These are phyloP conservation scores for Saprolegnia parasitica DNA, from an alignment of 352 stramenopile genomes.

Conservation along the genomic window DNA sequence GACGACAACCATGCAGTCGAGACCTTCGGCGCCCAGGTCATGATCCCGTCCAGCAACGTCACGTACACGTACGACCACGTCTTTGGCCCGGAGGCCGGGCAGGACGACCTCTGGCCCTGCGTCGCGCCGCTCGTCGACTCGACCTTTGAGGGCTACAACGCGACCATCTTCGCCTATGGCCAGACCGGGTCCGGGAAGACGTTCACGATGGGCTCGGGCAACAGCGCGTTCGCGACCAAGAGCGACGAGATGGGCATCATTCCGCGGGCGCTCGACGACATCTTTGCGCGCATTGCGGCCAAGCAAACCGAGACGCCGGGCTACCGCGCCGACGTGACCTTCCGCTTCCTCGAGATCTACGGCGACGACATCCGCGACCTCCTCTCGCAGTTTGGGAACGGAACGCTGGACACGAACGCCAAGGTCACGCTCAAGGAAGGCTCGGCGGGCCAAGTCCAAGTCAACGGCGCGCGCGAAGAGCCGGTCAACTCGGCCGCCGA, in stretches of 20 bases:
- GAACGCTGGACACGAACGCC: conserved; percentile 55
- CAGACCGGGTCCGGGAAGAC: conserved; percentile 86
- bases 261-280: conserved; percentile 73
- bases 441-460: conserved; percentile 71
- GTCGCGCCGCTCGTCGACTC: conserved; percentile 74
- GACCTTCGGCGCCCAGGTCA: conserved; percentile 72
- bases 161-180: conserved; percentile 86
- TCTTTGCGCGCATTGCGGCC: conserved; percentile 73
- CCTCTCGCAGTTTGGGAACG: conserved; percentile 67
- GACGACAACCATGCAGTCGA: conserved; percentile 84
- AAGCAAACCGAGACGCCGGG: conserved; percentile 53
- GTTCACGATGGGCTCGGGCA: conserved; percentile 86
- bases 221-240: conserved; percentile 63
- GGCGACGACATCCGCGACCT: conserved; percentile 88
- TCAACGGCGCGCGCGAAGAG: conserved; percentile 74
- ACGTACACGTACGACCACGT: conserved; percentile 90
- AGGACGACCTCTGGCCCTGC: conserved; percentile 82
- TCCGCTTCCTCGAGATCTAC: conserved; percentile 91
- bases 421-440: conserved; percentile 79
- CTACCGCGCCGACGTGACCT: conserved; percentile 61
- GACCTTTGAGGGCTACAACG: conserved; percentile 87
- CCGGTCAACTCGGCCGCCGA: conserved; percentile 59
- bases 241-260: conserved; percentile 83
- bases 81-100: conserved; percentile 76
- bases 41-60: conserved; percentile 81